Conservation (phyloP, 129 eudicot genomes). For the Tagetes erecta region DNA sequence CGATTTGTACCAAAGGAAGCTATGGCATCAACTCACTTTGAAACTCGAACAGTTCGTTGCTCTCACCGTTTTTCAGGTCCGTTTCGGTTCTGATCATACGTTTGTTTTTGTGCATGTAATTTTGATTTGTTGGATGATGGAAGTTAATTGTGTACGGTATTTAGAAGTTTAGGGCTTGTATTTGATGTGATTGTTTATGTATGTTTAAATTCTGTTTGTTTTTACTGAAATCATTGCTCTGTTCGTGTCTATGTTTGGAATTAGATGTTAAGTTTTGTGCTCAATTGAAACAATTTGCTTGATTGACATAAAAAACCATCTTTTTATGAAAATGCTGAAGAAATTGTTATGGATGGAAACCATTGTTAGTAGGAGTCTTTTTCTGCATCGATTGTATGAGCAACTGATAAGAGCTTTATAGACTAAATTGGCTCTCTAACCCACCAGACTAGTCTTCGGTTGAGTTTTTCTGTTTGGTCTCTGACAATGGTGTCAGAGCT, state of each 20-base stretch:
- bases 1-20: constrained; percentile 88
- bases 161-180: constrained; percentile 5
- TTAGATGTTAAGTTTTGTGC: too few relatives aligned
- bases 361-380: too few relatives aligned
- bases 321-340: constrained; percentile 1
- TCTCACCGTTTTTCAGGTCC: constrained; percentile 74
- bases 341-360: too few relatives aligned
- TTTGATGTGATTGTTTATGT: constrained; percentile 12
- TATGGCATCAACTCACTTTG: constrained; percentile 90
- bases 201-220: neutral
- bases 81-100: neutral
- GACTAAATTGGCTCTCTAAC: too few relatives aligned
- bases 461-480: too few relatives aligned
- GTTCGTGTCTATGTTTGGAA: neutral
- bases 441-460: too few relatives aligned
- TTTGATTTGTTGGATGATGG: neutral
- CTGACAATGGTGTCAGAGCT: too few relatives aligned
- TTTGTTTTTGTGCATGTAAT: neutral
- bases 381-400: too few relatives aligned
- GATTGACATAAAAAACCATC: neutral
- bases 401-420: too few relatives aligned
- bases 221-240: neutral
- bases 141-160: neutral
- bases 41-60: constrained; percentile 86
- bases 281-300: neutral